Conservation (phyloP, 768 basidiomycete genomes). For the Mycena latifolia region DNA sequence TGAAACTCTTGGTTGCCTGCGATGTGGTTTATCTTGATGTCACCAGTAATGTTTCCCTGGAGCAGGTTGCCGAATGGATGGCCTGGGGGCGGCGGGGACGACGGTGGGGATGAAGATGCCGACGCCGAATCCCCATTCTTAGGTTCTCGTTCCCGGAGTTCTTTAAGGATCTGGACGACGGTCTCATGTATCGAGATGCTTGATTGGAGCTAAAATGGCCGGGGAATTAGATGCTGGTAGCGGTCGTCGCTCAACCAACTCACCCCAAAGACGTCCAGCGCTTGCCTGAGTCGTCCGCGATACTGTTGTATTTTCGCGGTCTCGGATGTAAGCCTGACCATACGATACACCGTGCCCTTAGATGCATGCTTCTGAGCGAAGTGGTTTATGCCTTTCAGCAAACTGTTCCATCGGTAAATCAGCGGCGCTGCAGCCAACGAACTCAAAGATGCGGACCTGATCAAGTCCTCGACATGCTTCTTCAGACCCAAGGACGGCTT, state of each 20-base stretch:
- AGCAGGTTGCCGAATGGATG: slow-evolving; percentile 33
- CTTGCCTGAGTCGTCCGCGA: slow-evolving; percentile 36
- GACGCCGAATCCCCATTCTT: slow-evolving; percentile 11
- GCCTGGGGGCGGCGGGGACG: no score
- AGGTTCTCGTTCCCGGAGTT: slow-evolving; percentile 27
- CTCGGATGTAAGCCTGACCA: slow-evolving; percentile 34
- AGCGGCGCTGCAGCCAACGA: background rate
- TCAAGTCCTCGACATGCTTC: slow-evolving; percentile 34
- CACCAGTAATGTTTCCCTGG: slow-evolving; percentile 34
- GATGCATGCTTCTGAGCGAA: slow-evolving; percentile 34
- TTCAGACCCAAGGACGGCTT: slow-evolving; percentile 28
- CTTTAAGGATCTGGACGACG: slow-evolving; percentile 34
- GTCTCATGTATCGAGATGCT: slow-evolving; percentile 40
- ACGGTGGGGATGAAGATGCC: slow-evolving; percentile 10
- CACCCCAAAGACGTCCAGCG: slow-evolving; percentile 43
- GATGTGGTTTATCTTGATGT: slow-evolving; percentile 38
- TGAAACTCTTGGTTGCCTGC: slow-evolving; percentile 31
- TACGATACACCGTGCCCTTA: slow-evolving; percentile 28
- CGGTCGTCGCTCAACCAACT: slow-evolving; percentile 2
- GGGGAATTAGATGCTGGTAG: background rate
- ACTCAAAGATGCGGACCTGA: slow-evolving; percentile 26
- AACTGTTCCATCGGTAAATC: slow-evolving; percentile 22
- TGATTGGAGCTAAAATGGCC: slow-evolving; percentile 35
- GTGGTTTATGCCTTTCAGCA: slow-evolving; percentile 33
- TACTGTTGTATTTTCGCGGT: slow-evolving; percentile 36